Evolutionary conservation across 2,329 filamentous ascomycete species (phyloP).

Genomic region (Colletotrichum lupini): DNA sequence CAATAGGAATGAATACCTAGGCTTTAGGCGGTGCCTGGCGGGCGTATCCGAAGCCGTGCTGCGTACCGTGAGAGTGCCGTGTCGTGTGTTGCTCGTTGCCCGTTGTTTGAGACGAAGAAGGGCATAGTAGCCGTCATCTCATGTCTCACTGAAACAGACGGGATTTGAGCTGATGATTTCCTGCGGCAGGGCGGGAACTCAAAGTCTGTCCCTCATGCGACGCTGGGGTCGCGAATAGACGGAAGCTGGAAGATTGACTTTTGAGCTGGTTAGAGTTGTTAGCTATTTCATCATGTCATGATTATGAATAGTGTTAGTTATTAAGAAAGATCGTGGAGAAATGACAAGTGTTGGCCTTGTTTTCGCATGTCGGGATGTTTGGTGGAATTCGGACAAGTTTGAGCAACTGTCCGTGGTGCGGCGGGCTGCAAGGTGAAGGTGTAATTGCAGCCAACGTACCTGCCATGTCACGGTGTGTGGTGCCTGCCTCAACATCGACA

Average conservation of each 20-base stretch:
- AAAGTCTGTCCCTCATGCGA: neutral
- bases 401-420: too few relatives aligned
- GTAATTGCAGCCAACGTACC: neutral
- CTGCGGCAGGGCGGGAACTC: slow-evolving; percentile 18
- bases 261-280: neutral
- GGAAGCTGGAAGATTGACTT: neutral
- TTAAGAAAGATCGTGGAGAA: neutral
- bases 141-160: slow-evolving; percentile 25
- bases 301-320: neutral
- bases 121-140: slow-evolving; percentile 26
- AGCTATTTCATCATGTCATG: neutral
- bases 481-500: neutral
- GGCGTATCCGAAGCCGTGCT: neutral
- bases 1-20: neutral
- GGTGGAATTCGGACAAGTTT: neutral
- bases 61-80: neutral
- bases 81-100: neutral
- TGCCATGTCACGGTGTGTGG: neutral
- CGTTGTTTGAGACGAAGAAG: slow-evolving; percentile 15
- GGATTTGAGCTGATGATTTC: slow-evolving; percentile 19
- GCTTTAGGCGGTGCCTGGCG: slow-evolving; percentile 4
- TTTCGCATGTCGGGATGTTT: neutral
- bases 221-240: neutral
- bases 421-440: neutral
- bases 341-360: neutral